Base-by-base conservation (phyloP, 176 grass and related monocot genomes). In the Urochloa ruziziensis region DNA sequence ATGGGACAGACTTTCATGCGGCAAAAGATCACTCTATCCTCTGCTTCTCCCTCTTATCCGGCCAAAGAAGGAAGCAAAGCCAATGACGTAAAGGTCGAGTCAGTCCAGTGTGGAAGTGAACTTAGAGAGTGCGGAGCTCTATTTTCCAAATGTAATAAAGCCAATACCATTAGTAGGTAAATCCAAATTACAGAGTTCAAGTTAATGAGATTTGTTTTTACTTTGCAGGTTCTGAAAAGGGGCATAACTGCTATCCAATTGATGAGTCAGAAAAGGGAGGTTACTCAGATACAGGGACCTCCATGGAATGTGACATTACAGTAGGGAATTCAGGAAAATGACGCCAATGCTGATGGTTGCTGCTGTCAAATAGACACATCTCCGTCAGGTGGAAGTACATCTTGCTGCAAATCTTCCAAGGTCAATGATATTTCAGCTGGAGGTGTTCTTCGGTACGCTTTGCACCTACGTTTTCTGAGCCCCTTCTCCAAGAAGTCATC, bases 1-100 rank as follows among this genome's bases (percentile, higher is more conserved):
- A 90, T 93, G 86, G 69, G 80, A 77, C 96, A 99, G 96, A 99
- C 96, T 66, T 94, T 99, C 81, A 82, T 99, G 93, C 83, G 96
- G 80, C 96, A 99, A 84, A 99, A 94, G 91, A 79, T 91, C 48
- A 90, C 83, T 85, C 86, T 99, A 58, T 89, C 85, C 15, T 85
- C 91, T 88, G 30, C 84, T 76, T 90, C 85, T 86, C 57, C 67
- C 80, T 82, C 86, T 89, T 83, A 72, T 92, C 77, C 34, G 73
- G 44, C 80, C 81, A 91, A 91, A 77, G 89, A 95, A 78, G 80
- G 74, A 88, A 91, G 73, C 65, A 75, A 77, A 40, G 62, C 75
- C 71, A 84, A 34, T 76, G 85, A 86, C 80, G 48, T 78, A 58
- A 90, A 92, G 83, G 74, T 86, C 19, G 62, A 84, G 63, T 85